A percentile compares a stretch with the other conserved stretches of the same genome.
Conservation (phyloP, 176 grass and related monocot species). For the Oryza officinalis region DNA sequence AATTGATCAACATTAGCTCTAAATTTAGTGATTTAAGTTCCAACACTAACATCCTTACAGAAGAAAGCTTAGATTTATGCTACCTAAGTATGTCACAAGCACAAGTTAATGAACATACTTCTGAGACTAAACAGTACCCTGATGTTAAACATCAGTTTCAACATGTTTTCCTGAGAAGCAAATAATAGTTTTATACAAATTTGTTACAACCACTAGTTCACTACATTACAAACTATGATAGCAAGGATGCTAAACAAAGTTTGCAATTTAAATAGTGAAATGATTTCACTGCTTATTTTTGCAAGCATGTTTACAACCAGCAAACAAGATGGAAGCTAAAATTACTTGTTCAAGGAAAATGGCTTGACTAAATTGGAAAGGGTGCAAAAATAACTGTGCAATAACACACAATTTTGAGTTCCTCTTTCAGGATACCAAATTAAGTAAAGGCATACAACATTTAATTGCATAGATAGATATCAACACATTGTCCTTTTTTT, state of each 20-base stretch:
- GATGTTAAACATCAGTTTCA: background rate
- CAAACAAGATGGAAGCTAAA: background rate
- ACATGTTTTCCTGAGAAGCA: background rate
- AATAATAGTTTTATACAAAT: background rate
- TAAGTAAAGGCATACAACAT: background rate
- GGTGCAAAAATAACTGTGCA: background rate
- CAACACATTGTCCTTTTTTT: background rate
- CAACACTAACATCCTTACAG: background rate
- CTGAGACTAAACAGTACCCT: background rate
- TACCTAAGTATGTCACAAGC: background rate
- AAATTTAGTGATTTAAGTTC: background rate
- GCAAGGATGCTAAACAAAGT: conserved; percentile 1
- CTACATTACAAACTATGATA: too few relatives aligned
- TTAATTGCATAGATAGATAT: background rate
- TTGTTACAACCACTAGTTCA: background rate
- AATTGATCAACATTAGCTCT: conserved; percentile 23
- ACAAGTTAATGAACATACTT: background rate
- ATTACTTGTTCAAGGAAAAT: background rate
- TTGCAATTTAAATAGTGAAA: background rate
- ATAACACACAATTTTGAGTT: background rate
- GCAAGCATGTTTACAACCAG: background rate
- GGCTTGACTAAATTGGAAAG: background rate
- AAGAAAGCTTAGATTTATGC: background rate
- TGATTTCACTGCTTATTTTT: background rate
- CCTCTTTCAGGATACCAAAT: conserved; percentile 9